These are phyloP conservation scores for Termitomyces sp. DNA, from an alignment of 768 basidiomycete genomes.

Conservation along the genomic window DNA sequence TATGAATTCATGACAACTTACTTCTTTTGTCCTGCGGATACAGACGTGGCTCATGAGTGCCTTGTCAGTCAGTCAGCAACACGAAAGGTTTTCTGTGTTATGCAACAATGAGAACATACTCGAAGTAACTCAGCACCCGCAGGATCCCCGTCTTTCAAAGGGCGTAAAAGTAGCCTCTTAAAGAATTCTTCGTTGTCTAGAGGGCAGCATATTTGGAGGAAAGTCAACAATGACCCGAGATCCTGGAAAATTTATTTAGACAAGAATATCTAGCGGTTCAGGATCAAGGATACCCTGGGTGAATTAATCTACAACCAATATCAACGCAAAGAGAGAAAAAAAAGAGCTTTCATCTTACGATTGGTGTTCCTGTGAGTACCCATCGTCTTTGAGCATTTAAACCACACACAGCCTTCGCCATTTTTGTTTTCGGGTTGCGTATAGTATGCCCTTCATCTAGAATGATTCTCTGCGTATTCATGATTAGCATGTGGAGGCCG, in stretches of 20 bases:
- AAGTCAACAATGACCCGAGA: slow-evolving; percentile 81
- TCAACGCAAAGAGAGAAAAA: neutral
- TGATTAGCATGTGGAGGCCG: neutral
- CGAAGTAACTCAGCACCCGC: slow-evolving; percentile 67
- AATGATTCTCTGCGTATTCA: slow-evolving; percentile 54
- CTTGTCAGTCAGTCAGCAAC: slow-evolving; percentile 29
- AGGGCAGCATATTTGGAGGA: slow-evolving; percentile 82
- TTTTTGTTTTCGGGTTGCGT: slow-evolving; percentile 84
- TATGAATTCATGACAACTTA: slow-evolving; percentile 15
- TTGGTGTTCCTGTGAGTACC: slow-evolving; percentile 84
- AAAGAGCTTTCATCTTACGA: slow-evolving; percentile 47
- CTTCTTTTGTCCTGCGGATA: slow-evolving; percentile 83
- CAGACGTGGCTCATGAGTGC: slow-evolving; percentile 76
- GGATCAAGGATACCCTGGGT: slow-evolving; percentile 45
- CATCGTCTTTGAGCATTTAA: slow-evolving; percentile 72
- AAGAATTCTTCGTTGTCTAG: slow-evolving; percentile 82
- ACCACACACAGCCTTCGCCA: slow-evolving; percentile 63
- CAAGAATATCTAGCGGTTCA: neutral
- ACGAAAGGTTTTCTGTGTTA: slow-evolving; percentile 8
- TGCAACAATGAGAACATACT: slow-evolving; percentile 34
- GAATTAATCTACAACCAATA: slow-evolving; percentile 62
- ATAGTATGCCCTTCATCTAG: slow-evolving; percentile 90
- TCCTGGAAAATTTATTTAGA: slow-evolving; percentile 44
- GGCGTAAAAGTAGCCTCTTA: slow-evolving; percentile 74
- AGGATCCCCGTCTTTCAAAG: slow-evolving; percentile 66